Base-by-base conservation (phyloP, 2,329 filamentous ascomycete genomes). In the Fonsecaea multimorphosa region DNA sequence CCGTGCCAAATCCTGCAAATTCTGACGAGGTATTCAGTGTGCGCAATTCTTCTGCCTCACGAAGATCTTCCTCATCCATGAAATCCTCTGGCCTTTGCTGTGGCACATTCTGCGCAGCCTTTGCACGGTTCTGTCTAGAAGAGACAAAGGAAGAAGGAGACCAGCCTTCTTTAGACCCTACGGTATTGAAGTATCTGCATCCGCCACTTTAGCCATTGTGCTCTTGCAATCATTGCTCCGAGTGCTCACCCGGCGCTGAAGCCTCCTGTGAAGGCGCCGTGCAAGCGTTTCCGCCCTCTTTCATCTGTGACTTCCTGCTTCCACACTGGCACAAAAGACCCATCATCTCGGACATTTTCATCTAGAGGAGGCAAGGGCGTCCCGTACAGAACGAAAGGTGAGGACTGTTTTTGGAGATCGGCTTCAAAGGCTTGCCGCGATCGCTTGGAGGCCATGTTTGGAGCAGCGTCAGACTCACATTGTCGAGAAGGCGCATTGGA, bases 111-210 rank as follows among this genome's bases (percentile, higher is more conserved):
- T 86, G 83, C n/a, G 82, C 83, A 80, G 91, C 86, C 74, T 91
- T 91, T 70, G 85, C 87, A 63, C 93, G 90, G 73, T 91, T 92
- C 44, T 86, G 82, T 27, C 95, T 90, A 58, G 93, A 97, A 6
- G 94, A 98, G 9, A 96, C 89, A 77, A 98, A 99, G 0, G 91
- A 90, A 24, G 92, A 89, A 1, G 95, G 95, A 0, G 92, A 89
- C 94, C 94, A 99, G 81, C 95, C 95, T 83, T 99, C 94, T 78
- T 98, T 98, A 63, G 94, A 97, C 60, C 95, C 95, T 72, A 98
- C 95, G 4, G 93, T 97, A 77, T 99, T 99, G 81, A 95, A 98
- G 80, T 98, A 97, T 72, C 92, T 94, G 77, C 68, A 74, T 66
- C 66, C 61, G 67, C 68, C 71, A 49, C 70, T 75, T 79, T 75